These are phyloP conservation scores for Metschnikowia drakensbergensis DNA, from an alignment of 805 yeast species.

Conservation along the genomic window DNA sequence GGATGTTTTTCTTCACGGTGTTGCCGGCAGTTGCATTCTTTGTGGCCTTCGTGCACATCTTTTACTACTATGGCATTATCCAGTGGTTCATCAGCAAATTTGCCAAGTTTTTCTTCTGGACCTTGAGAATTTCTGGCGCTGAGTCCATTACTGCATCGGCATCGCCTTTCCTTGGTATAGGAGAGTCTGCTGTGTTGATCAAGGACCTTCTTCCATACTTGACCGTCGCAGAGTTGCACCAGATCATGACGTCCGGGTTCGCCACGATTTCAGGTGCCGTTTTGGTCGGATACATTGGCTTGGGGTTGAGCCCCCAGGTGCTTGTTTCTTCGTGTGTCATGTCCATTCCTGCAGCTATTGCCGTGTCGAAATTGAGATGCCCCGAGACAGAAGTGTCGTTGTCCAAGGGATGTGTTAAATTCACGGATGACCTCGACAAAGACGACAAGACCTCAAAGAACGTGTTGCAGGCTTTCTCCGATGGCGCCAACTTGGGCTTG, in stretches of 20 bases:
- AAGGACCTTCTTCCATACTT: conserved; percentile 56
- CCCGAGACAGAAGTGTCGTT: conserved; percentile 58
- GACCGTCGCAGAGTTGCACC: conserved; percentile 60
- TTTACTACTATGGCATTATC: conserved; percentile 55
- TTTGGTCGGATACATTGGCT: conserved; percentile 57
- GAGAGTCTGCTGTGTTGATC: conserved; percentile 60
- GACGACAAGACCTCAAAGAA: conserved; percentile 39
- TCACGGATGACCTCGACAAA: conserved; percentile 41
- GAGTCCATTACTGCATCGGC: conserved; percentile 66
- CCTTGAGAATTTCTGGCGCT: conserved; percentile 56
- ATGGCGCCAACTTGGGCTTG: conserved; percentile 57
- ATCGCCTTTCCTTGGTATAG: conserved; percentile 63
- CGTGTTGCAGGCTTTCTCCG: conserved; percentile 54
- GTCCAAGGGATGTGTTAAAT: conserved; percentile 45
- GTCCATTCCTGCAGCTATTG: conserved; percentile 64
- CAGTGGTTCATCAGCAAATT: conserved; percentile 60
- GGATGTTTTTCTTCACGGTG: conserved; percentile 54
- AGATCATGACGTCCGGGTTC: conserved; percentile 59
- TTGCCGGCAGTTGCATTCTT: conserved; percentile 63
- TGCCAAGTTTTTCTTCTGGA: conserved; percentile 57
- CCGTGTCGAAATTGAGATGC: conserved; percentile 54
- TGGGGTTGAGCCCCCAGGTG: conserved; percentile 61
- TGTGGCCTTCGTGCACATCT: conserved; percentile 58
- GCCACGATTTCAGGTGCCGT: conserved; percentile 65
- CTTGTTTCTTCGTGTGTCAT: conserved; percentile 63